Evolutionary conservation across 768 basidiomycete species (phyloP).

Genomic region (Suillus discolor): DNA sequence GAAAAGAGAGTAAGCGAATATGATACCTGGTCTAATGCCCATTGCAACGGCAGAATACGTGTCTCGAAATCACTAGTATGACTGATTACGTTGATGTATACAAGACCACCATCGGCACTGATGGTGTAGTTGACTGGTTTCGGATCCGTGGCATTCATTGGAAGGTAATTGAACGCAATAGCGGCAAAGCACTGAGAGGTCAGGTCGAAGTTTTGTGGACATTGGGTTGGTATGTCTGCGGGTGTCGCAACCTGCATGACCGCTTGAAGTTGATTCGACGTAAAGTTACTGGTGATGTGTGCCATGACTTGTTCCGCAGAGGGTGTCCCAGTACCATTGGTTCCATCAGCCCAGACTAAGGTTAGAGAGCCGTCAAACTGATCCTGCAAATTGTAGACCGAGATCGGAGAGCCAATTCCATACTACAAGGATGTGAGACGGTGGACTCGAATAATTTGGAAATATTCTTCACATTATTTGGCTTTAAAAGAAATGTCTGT

Average conservation of each 20-base stretch:
- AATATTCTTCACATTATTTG: conserved; percentile 52
- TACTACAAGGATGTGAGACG: conserved; percentile 40
- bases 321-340: conserved; percentile 55
- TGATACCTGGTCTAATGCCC: conserved; percentile 66
- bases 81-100: conserved; percentile 62
- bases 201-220: conserved; percentile 75
- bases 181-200: conserved; percentile 73
- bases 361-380: conserved; percentile 55
- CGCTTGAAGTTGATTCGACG: conserved; percentile 43
- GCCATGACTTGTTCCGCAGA: conserved; percentile 62
- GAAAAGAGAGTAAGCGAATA: neutral
- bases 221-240: conserved; percentile 53
- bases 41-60: conserved; percentile 71
- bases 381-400: conserved; percentile 47
- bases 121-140: conserved; percentile 67
- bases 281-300: conserved; percentile 56
- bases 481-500: conserved; percentile 58
- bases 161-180: conserved; percentile 61
- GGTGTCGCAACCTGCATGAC: conserved; percentile 52
- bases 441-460: neutral
- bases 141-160: conserved; percentile 35
- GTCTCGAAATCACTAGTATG: conserved; percentile 72
- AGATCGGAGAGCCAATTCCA: conserved; percentile 60
- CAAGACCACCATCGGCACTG: conserved; percentile 64
- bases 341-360: conserved; percentile 71